phyloP scores from a whole-genome alignment of 768 basidiomycete species.

The Mrakia hoshinonis region DNA sequence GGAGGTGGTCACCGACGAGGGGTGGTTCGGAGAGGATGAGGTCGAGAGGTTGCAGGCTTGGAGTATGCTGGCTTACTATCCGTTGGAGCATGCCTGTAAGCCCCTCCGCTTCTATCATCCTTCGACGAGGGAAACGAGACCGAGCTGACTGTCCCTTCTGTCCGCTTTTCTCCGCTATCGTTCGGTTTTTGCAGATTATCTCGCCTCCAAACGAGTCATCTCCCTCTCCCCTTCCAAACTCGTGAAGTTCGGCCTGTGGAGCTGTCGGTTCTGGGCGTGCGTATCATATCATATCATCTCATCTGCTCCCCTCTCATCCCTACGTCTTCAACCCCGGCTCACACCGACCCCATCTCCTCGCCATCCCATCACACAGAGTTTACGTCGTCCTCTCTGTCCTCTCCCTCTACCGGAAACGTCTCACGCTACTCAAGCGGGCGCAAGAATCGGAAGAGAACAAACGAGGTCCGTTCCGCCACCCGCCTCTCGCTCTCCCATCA shows the following conservation, averaged over 20 bases:
- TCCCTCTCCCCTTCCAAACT: conserved; percentile 20
- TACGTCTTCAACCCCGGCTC: not conserved
- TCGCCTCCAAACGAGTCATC: conserved; percentile 33
- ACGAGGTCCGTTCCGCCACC: not conserved
- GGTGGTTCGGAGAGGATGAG: not conserved
- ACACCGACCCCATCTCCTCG: not conserved
- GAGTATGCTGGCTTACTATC: conserved; percentile 39
- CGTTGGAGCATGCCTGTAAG: conserved; percentile 38
- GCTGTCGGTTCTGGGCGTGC: conserved; percentile 66
- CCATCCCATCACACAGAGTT: not conserved
- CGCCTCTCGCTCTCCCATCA: not conserved
- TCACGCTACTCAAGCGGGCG: not conserved
- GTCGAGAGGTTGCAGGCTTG: conserved; percentile 35
- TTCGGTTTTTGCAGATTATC: conserved; percentile 30
- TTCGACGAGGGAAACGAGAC: not conserved
- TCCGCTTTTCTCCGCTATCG: not conserved
- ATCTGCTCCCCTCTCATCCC: not conserved
- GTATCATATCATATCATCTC: too few relatives aligned
- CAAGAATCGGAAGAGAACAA: too few relatives aligned
- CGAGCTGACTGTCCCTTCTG: not conserved
- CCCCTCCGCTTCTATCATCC: not conserved
- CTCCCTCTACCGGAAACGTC: not conserved
- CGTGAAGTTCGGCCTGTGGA: conserved; percentile 54
- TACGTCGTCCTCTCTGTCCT: conserved; percentile 26
- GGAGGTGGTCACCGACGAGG: not conserved